Conservation (phyloP, 2,329 filamentous ascomycete species). For the Zymoseptoria passerinii region DNA sequence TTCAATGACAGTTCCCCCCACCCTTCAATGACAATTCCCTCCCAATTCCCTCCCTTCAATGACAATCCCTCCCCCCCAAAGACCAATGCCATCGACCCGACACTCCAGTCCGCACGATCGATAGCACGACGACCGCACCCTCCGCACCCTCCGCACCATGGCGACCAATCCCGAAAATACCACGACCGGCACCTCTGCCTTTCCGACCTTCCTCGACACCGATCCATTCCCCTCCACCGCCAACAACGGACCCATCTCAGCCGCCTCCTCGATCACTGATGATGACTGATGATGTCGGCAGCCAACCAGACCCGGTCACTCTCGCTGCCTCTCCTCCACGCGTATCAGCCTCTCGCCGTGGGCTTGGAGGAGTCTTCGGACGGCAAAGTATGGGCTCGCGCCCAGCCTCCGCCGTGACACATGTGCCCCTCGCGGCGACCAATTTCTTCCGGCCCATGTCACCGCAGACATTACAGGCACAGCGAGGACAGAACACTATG, state of each 20-base stretch:
- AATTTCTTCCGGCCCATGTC: slow-evolving; percentile 97
- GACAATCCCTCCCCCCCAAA: neutral
- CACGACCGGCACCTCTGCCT: slow-evolving; percentile 4
- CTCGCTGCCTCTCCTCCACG: neutral
- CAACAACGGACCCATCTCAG: neutral
- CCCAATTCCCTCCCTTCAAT: no score
- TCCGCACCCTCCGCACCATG: neutral
- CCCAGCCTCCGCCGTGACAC: slow-evolving; percentile 60
- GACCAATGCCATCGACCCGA: neutral
- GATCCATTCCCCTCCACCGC: slow-evolving; percentile 13
- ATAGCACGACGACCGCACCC: neutral
- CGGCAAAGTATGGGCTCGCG: slow-evolving; percentile 16
- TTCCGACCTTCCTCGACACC: slow-evolving; percentile 23
- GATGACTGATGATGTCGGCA: neutral
- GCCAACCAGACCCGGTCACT: slow-evolving; percentile 23
- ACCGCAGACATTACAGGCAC: slow-evolving; percentile 85
- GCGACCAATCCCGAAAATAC: neutral
- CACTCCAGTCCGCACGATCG: neutral
- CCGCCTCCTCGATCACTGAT: neutral
- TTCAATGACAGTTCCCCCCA: no score
- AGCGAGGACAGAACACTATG: slow-evolving; percentile 53
- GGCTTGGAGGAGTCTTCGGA: neutral
- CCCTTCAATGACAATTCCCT: no score
- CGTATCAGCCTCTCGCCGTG: neutral
- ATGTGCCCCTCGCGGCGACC: slow-evolving; percentile 82